Evolutionary conservation across 345 rosid genomes (phyloP), one percentile per base, ranked within the genome.

Genomic region (Tarenaya hassleriana): DNA sequence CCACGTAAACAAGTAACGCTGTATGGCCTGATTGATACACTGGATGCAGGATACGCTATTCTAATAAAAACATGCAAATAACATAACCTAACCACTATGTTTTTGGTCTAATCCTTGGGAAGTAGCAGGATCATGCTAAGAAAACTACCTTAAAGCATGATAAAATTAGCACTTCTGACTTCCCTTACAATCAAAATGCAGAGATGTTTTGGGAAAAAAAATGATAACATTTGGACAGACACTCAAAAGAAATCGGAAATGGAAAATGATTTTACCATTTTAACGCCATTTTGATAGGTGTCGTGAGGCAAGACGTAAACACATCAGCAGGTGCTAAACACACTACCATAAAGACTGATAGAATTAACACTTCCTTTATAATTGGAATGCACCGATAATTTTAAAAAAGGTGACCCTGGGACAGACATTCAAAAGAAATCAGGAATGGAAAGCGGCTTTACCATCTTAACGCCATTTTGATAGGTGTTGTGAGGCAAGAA

Each of bases 391-490:
- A 21, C 34, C 24, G 27, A 41, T 12, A 7, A 24, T 54, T 41
- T 20, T n/a, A n/a, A 21, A 1, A 40, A 31, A 43, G 44, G 14
- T 31, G n/a, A 43, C 13, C 10, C n/a, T 45, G 24, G 50, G 32
- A 20, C 13, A 20, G 16, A n/a, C 12, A 41, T 24, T 12, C 31
- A 58, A 38, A 37, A 60, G 5, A 44, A 45, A 47, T 41, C 41
- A 41, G 66, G 40, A 41, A 3, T 17, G 15, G 29, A 62, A 44
- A 18, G 17, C n/a, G 56, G 55, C 43, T 34, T 15, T 62, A 87
- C 97, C 97, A 89, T 81, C 81, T 83, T 76, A 89, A 70, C 48
- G 97, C 97, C 92, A 84, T 90, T 67, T 79, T 79, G 58, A 90
- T 86, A 20, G 97, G 97, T 49, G 97, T 84, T 1, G 96, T 89